phyloP scores from a whole-genome alignment of 805 yeast species.

The Suhomyces kilbournensis region DNA sequence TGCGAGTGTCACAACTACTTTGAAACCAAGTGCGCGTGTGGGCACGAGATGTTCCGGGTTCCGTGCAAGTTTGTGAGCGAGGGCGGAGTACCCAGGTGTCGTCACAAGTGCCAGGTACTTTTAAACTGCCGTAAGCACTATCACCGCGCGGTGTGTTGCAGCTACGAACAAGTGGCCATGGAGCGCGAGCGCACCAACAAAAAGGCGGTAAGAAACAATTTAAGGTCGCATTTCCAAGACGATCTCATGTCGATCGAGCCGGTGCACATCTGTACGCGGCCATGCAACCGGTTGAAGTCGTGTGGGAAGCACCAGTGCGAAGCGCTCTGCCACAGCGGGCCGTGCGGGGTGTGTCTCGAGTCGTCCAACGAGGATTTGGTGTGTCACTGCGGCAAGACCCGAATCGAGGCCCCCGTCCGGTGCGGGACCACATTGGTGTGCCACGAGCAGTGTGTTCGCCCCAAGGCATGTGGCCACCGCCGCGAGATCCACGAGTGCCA shows the following conservation, averaged over 20 bases:
- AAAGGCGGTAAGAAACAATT: constrained; percentile 48
- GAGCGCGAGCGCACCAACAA: constrained; percentile 52
- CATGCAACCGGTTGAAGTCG: constrained; percentile 58
- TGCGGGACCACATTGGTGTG: constrained; percentile 74
- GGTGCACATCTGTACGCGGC: constrained; percentile 65
- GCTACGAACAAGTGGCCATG: constrained; percentile 59
- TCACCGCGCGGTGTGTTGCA: constrained; percentile 69
- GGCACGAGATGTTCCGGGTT: constrained; percentile 50
- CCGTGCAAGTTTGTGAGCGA: constrained; percentile 59
- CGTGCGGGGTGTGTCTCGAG: constrained; percentile 77
- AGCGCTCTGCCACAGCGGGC: constrained; percentile 73
- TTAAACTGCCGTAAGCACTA: constrained; percentile 80
- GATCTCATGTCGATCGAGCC: constrained; percentile 64
- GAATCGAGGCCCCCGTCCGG: constrained; percentile 76
- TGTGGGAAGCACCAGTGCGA: constrained; percentile 67
- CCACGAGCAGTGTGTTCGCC: constrained; percentile 59
- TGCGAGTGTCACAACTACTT: constrained; percentile 63
- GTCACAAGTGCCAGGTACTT: constrained; percentile 67
- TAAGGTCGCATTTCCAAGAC: constrained; percentile 39
- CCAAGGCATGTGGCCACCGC: constrained; percentile 65
- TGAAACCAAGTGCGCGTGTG: constrained; percentile 61
- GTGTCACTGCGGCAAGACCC: constrained; percentile 79
- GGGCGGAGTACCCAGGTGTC: constrained; percentile 59
- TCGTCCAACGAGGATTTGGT: constrained; percentile 74
- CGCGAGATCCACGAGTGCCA: constrained; percentile 76